Percentiles rank a stretch among this genome's conserved stretches.
Evolutionary conservation across 805 yeast genomes (phyloP).

Genomic region (Teunomyces funiuensis): DNA sequence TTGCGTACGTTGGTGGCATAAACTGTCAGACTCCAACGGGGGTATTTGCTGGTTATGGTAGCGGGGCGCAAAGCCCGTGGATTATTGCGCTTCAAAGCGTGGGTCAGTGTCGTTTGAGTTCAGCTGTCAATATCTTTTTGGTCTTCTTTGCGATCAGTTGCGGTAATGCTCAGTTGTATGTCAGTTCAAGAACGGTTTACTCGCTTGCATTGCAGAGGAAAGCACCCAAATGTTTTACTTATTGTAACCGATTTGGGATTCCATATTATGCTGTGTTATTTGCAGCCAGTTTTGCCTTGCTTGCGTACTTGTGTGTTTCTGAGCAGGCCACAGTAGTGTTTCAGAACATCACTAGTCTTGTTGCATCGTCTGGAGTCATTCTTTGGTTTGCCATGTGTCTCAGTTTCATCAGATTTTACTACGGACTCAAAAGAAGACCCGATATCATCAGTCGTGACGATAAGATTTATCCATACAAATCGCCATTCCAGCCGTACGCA

Average conservation of each 20-base stretch:
- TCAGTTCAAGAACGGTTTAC: slow-evolving; percentile 42
- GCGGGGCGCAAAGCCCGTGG: slow-evolving; percentile 48
- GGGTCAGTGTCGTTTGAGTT: slow-evolving; percentile 35
- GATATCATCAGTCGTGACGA: slow-evolving; percentile 66
- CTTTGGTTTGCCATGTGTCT: slow-evolving; percentile 79
- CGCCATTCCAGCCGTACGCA: slow-evolving; percentile 68
- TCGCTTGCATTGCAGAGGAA: slow-evolving; percentile 48
- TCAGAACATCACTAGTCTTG: slow-evolving; percentile 62
- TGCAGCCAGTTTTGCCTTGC: slow-evolving; percentile 58
- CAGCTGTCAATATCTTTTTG: slow-evolving; percentile 43
- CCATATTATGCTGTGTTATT: slow-evolving; percentile 71
- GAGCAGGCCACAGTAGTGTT: slow-evolving; percentile 61
- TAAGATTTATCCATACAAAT: slow-evolving; percentile 63
- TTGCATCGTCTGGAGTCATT: slow-evolving; percentile 72
- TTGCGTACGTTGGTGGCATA: slow-evolving; percentile 35
- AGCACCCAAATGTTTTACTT: slow-evolving; percentile 60
- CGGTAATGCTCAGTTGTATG: slow-evolving; percentile 46
- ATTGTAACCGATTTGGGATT: slow-evolving; percentile 64
- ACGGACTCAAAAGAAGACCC: slow-evolving; percentile 58
- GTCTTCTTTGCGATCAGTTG: slow-evolving; percentile 48
- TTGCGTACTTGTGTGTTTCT: slow-evolving; percentile 61
- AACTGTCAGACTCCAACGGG: slow-evolving; percentile 27
- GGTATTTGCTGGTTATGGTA: slow-evolving; percentile 35
- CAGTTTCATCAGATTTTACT: slow-evolving; percentile 62
- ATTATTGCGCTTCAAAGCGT: slow-evolving; percentile 43